Evolutionary conservation across 1,284 basidiomycete species (phyloP).

Genomic region (Microbotryomycetes sp.): DNA sequence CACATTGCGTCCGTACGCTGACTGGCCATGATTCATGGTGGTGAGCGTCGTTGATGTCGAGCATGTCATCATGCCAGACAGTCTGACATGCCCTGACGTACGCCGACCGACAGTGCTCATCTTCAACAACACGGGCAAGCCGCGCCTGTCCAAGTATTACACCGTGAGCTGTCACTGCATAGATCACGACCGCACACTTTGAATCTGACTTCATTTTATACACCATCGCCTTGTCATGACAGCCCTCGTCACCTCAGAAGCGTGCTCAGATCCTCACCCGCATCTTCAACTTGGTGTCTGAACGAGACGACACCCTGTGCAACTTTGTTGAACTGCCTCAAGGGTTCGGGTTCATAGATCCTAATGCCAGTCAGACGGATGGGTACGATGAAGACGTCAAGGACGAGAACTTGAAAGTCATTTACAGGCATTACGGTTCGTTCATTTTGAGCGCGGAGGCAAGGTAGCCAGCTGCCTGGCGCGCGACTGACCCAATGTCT

Average conservation of each 20-base stretch:
- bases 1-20: background rate
- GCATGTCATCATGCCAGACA: no score
- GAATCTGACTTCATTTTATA: conserved; percentile 54
- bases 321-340: conserved; percentile 37
- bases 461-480: conserved; percentile 44
- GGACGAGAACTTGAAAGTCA: conserved; percentile 46
- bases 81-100: no score
- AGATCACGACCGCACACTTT: conserved; percentile 50
- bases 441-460: conserved; percentile 52
- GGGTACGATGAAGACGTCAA: conserved; percentile 31
- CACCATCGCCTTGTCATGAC: conserved; percentile 58
- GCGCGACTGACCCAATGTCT: conserved; percentile 5
- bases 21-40: background rate
- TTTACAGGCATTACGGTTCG: conserved; percentile 45
- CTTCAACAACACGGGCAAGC: conserved; percentile 76
- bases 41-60: no score
- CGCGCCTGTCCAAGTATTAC: conserved; percentile 94
- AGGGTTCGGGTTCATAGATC: conserved; percentile 16
- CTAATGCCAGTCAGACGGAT: conserved; percentile 7
- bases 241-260: conserved; percentile 51
- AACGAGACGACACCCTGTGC: conserved; percentile 37
- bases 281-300: conserved; percentile 34
- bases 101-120: conserved; percentile 34
- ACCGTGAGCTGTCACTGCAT: conserved; percentile 18
- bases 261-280: conserved; percentile 31